Evolutionary conservation across 2,329 filamentous ascomycete species (phyloP), one percentile per base, ranked within the genome.

Genomic region (Rhinocladiella mackenziei): DNA sequence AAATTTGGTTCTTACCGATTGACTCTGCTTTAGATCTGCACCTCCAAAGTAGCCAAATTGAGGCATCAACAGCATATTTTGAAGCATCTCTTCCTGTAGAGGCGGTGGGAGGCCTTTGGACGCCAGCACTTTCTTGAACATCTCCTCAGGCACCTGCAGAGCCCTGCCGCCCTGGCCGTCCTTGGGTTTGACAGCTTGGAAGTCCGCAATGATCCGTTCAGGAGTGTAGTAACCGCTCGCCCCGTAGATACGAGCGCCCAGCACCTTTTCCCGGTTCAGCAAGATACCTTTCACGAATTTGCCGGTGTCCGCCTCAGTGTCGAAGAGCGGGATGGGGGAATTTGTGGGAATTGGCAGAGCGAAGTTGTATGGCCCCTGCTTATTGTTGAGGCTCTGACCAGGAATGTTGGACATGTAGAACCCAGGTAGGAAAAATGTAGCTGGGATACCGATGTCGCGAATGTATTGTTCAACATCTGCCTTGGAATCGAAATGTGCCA

Each of bases 31-130:
- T 28, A 45, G 30, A 9, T 39, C 19, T 6, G 37, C 70, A 5
- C 72, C 71, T 3, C 66, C 68, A 54, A 69, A 79, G 51, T 79
- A 79, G 0, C 75, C 75, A 18, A 66, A 71, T 13, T 72, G 65
- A 38, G 69, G 65, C 46, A 78, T 57, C 38, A 79, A 61, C 33
- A 68, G 60, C 58, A 75, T 70, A 48, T 76, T 79, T 58, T 78
- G 70, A 23, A 73, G 60, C 58, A 78, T 48, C 58, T 79, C 76
- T 42, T 73, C 62, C 17, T 66, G 64, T 10, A 30, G 6, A 9
- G 22, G 31, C 30, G 28, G 30, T 3, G 39, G 39, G 10, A 43
- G 3, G 54, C 62, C 60, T n/a, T 63, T 60, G 4, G 65, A 63
- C 2, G 69, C 65, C 51, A 66, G 39, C 9, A 68, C 65, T 19